Conservation (phyloP, 305 asterid genomes). For the Fraxinus xanthoxyloides region DNA sequence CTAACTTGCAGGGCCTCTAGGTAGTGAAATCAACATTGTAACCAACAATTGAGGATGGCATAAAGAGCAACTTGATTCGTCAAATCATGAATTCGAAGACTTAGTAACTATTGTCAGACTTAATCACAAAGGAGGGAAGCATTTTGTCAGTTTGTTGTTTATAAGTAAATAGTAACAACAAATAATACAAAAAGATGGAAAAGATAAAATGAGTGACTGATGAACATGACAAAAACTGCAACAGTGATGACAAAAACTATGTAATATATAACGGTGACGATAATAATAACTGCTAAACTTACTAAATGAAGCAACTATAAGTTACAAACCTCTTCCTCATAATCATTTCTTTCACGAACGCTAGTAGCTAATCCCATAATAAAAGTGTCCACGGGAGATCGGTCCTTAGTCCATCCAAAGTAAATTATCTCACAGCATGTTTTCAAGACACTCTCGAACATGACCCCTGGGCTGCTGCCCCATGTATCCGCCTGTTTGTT, state of each 20-base stretch:
- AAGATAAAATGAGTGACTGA: not conserved
- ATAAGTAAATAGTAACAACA: constrained; percentile 1
- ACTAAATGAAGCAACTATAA: constrained; percentile 18
- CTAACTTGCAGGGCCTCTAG: not conserved
- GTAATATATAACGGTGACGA: not conserved
- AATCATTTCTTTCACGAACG: constrained; percentile 85
- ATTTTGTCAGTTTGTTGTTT: not conserved
- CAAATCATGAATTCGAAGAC: constrained; percentile 10
- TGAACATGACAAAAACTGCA: constrained; percentile 2
- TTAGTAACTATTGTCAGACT: constrained; percentile 2
- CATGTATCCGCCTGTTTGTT: constrained; percentile 72
- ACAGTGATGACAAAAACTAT: constrained; percentile 5
- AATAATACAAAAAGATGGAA: not conserved
- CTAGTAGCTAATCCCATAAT: constrained; percentile 88
- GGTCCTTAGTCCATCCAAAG: constrained; percentile 86
- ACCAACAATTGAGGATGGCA: not conserved
- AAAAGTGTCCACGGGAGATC: constrained; percentile 94
- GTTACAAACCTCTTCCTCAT: constrained; percentile 77
- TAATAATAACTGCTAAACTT: constrained; percentile 6
- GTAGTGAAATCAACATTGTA: not conserved
- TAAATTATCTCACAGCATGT: constrained; percentile 90
- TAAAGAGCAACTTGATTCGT: not conserved
- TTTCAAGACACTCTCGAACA: constrained; percentile 85
- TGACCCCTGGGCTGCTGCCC: constrained; percentile 74
- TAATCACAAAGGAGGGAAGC: not conserved